Conservation (phyloP, 768 basidiomycete genomes). For the Lentinus tigrinus region DNA sequence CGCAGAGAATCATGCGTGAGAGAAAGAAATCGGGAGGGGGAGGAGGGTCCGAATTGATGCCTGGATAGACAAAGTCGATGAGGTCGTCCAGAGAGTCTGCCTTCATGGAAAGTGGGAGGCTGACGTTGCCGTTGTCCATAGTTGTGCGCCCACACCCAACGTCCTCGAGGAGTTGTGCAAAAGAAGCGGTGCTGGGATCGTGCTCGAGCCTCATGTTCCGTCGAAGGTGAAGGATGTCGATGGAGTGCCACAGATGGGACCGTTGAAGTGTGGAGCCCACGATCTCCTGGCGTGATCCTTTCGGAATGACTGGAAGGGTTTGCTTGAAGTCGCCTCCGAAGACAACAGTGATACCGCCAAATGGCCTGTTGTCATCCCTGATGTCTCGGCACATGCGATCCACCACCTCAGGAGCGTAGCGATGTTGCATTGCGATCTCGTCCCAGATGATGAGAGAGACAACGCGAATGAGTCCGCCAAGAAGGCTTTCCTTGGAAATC, state of each 20-base stretch:
- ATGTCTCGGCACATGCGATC: constrained; percentile 39
- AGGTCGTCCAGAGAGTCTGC: not conserved
- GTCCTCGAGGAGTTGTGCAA: not conserved
- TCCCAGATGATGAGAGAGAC: constrained; percentile 43
- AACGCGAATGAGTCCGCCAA: constrained; percentile 32
- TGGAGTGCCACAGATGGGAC: not conserved
- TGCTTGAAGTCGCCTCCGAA: constrained; percentile 48
- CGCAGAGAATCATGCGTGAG: constrained; percentile 29
- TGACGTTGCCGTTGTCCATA: not conserved
- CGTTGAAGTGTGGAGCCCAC: constrained; percentile 24
- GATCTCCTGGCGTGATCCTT: constrained; percentile 38
- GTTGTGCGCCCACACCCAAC: constrained; percentile 1
- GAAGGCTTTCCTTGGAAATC: constrained; percentile 29
- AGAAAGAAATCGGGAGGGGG: constrained; percentile 34
- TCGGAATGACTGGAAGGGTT: constrained; percentile 41
- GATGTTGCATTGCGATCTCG: constrained; percentile 41
- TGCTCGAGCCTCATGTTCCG: not conserved
- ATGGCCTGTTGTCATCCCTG: constrained; percentile 28
- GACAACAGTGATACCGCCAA: constrained; percentile 44
- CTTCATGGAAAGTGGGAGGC: too few relatives aligned
- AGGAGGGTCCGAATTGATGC: constrained; percentile 27
- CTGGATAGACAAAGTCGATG: constrained; percentile 6
- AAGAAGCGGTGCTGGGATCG: not conserved
- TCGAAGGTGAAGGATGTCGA: not conserved
- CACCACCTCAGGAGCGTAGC: constrained; percentile 37